phyloP scores from a whole-genome alignment of 179 eudicot genomes.

The Vitellaria paradoxa region DNA sequence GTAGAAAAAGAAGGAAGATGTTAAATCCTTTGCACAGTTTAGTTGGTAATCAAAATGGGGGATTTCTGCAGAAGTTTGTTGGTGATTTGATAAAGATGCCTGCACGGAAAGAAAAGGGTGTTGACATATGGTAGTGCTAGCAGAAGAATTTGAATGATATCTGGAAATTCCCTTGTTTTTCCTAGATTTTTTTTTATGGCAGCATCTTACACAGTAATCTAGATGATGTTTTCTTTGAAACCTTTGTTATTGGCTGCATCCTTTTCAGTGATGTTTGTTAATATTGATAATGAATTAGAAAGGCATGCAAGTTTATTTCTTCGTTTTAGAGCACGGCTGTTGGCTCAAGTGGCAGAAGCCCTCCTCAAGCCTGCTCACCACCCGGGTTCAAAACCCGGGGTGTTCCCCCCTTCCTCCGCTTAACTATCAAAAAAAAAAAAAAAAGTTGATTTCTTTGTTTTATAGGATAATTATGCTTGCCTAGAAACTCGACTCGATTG shows the following conservation, averaged over 20 bases:
- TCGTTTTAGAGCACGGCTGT: too few species aligned
- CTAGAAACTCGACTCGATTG: too few species aligned
- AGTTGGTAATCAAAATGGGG: neutral
- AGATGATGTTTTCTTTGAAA: neutral
- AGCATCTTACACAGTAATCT: neutral
- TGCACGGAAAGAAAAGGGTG: neutral
- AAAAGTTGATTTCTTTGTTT: too few species aligned
- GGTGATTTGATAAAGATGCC: neutral
- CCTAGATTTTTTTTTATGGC: neutral
- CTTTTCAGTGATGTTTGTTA: neutral
- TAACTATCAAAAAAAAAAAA: too few species aligned
- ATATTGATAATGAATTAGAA: neutral
- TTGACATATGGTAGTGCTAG: neutral
- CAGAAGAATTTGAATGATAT: slow-evolving; percentile 3
- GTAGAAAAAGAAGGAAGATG: neutral
- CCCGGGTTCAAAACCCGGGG: too few species aligned
- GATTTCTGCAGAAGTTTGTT: neutral
- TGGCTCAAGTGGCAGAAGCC: too few species aligned
- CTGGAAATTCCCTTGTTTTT: neutral
- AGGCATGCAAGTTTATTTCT: neutral
- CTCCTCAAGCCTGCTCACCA: too few species aligned
- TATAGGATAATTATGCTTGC: neutral
- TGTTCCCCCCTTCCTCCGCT: too few species aligned
- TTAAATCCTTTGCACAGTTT: neutral
- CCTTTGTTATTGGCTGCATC: neutral